Conservation (phyloP, 805 yeast genomes). For the Dipodascus albidus region DNA sequence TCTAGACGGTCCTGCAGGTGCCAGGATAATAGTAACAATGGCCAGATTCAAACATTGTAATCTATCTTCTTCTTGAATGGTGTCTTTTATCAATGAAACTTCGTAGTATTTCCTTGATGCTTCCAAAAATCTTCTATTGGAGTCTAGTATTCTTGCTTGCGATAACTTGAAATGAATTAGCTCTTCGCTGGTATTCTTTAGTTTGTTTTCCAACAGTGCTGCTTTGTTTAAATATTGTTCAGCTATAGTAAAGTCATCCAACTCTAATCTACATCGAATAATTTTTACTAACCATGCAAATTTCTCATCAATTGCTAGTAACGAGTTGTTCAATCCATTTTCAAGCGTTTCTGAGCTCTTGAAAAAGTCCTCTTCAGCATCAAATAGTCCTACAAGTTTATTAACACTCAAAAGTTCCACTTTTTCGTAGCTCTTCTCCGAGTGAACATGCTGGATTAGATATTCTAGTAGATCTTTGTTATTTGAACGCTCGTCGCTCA, state of each 20-base stretch:
- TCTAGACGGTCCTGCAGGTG: conserved; percentile 25
- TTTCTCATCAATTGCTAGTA: conserved; percentile 15
- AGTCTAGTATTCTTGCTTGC: conserved; percentile 23
- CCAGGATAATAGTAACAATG: conserved; percentile 19
- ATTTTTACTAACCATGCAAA: conserved; percentile 18
- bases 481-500: background rate
- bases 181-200: conserved; percentile 6
- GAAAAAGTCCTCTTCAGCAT: conserved; percentile 9
- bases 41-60: conserved; percentile 19
- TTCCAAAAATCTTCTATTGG: conserved; percentile 20
- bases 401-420: background rate
- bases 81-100: conserved; percentile 15
- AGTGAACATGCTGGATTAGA: background rate
- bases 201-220: conserved; percentile 14
- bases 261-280: conserved; percentile 19
- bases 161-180: conserved; percentile 20
- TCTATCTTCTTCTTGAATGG: conserved; percentile 17
- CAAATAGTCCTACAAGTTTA: conserved; percentile 10
- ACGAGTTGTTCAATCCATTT: conserved; percentile 13
- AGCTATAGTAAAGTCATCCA: conserved; percentile 19
- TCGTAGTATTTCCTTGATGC: conserved; percentile 22
- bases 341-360: conserved; percentile 19
- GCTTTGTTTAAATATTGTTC: conserved; percentile 18
- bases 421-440: background rate
- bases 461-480: background rate